These are phyloP conservation scores for Eucalyptus guilfoylei DNA, from an alignment of 345 rosid species.

Conservation along the genomic window DNA sequence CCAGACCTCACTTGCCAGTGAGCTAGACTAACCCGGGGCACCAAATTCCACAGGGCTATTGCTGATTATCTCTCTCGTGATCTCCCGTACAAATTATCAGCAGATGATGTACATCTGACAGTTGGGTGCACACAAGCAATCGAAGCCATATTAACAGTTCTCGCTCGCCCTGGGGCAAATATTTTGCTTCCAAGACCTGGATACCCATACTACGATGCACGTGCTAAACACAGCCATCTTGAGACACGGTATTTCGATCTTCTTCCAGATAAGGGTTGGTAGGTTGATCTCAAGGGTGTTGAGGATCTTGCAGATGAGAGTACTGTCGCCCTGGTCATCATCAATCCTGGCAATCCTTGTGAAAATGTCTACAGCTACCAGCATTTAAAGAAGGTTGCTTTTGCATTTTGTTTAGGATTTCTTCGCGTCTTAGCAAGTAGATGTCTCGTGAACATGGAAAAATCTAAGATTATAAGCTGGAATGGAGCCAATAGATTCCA, in stretches of 20 bases:
- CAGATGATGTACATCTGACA: conserved; percentile 39
- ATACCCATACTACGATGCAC: conserved; percentile 44
- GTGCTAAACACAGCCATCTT: conserved; percentile 18
- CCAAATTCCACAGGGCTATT: conserved; percentile 30
- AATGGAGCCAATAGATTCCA: background rate
- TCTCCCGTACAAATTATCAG: conserved; percentile 40
- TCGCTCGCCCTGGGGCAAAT: conserved; percentile 52
- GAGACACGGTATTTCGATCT: conserved; percentile 57
- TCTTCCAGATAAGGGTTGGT: conserved; percentile 57
- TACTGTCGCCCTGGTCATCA: conserved; percentile 51
- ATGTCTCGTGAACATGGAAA: background rate
- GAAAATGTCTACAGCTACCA: conserved; percentile 45
- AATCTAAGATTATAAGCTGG: background rate
- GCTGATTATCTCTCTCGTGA: conserved; percentile 47
- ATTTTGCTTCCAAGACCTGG: conserved; percentile 61
- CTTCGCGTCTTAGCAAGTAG: background rate
- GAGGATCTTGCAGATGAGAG: conserved; percentile 53
- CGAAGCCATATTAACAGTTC: conserved; percentile 26
- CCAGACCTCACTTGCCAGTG: background rate
- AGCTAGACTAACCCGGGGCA: background rate
- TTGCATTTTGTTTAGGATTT: background rate
- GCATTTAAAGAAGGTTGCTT: conserved; percentile 41
- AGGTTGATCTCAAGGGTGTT: conserved; percentile 45
- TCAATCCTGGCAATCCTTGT: conserved; percentile 61
- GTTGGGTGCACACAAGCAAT: conserved; percentile 57